phyloP scores from a whole-genome alignment of 768 basidiomycete genomes.

The Russula brevipes region DNA sequence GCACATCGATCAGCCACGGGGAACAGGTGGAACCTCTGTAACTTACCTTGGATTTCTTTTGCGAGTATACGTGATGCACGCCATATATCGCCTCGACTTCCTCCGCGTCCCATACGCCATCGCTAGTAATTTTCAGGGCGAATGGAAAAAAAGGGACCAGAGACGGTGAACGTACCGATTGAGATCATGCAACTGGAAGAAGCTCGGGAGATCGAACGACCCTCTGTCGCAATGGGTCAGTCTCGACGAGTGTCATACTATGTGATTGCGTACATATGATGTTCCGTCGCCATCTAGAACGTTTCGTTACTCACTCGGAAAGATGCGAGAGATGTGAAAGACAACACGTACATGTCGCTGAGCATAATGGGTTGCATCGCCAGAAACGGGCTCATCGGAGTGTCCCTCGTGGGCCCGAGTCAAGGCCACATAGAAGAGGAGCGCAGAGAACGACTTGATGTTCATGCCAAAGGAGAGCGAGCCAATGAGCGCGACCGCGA shows the following conservation, averaged over 20 bases:
- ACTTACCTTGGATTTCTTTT: conserved; percentile 78
- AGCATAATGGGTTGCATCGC: conserved; percentile 52
- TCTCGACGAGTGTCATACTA: not conserved
- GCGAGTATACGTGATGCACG: conserved; percentile 85
- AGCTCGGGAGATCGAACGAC: conserved; percentile 76
- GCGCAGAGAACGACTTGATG: conserved; percentile 13
- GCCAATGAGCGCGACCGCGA: not conserved
- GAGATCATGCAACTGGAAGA: conserved; percentile 94
- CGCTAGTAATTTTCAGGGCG: conserved; percentile 37
- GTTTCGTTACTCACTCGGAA: not conserved
- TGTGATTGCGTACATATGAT: conserved; percentile 59
- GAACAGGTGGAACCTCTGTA: conserved; percentile 22
- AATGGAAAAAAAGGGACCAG: conserved; percentile 2
- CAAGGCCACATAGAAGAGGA: conserved; percentile 8
- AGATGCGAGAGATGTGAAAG: not conserved
- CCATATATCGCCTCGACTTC: conserved; percentile 97
- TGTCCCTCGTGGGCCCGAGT: conserved; percentile 51
- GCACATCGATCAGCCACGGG: not conserved
- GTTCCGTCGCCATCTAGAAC: conserved; percentile 78
- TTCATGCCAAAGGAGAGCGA: conserved; percentile 7
- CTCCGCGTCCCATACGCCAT: conserved; percentile 76
- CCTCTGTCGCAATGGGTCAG: conserved; percentile 46
- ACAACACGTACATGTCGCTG: conserved; percentile 74
- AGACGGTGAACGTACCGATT: conserved; percentile 51
- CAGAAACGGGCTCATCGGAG: conserved; percentile 7